phyloP scores from a whole-genome alignment of 2,329 filamentous ascomycete genomes.

The Microcyclosporella mali region DNA sequence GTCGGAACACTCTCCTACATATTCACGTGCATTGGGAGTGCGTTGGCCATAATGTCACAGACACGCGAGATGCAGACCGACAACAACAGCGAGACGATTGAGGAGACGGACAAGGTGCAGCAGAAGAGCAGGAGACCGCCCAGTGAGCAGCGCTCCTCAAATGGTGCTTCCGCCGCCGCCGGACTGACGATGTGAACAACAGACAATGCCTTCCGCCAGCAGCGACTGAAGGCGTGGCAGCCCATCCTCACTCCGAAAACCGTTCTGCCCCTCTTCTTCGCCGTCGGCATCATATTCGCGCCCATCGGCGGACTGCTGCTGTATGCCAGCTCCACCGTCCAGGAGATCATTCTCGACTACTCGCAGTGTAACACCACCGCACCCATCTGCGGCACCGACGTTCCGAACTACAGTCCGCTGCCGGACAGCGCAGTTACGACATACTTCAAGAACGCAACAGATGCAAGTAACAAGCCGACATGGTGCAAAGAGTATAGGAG shows the following conservation, averaged over 20 bases:
- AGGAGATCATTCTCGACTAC: constrained; percentile 89
- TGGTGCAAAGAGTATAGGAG: constrained; percentile 24
- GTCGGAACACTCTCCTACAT: neutral
- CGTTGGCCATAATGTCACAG: constrained; percentile 37
- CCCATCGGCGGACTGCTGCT: constrained; percentile 83
- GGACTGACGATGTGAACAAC: constrained; percentile 9
- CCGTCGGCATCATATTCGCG: constrained; percentile 84
- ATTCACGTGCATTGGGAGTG: neutral
- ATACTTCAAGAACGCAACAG: constrained; percentile 58
- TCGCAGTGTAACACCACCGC: constrained; percentile 59
- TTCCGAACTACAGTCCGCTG: constrained; percentile 43
- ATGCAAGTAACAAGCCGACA: constrained; percentile 20
- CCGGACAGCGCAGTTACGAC: constrained; percentile 53
- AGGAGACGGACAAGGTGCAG: constrained; percentile 60
- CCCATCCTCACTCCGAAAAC: constrained; percentile 94
- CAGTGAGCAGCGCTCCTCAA: constrained; percentile 51
- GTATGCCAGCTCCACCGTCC: constrained; percentile 77
- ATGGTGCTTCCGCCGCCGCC: constrained; percentile 1
- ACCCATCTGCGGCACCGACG: constrained; percentile 40
- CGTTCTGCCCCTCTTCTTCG: constrained; percentile 84
- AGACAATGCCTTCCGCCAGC: constrained; percentile 97
- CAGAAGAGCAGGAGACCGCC: constrained; percentile 87
- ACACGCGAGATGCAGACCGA: constrained; percentile 37
- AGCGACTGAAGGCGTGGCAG: constrained; percentile 97
- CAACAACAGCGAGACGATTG: constrained; percentile 37